A percentile compares a stretch with the other conserved stretches of the same genome.
These are phyloP conservation scores for Candida suzukii DNA, from an alignment of 805 yeast genomes.

Conservation along the genomic window DNA sequence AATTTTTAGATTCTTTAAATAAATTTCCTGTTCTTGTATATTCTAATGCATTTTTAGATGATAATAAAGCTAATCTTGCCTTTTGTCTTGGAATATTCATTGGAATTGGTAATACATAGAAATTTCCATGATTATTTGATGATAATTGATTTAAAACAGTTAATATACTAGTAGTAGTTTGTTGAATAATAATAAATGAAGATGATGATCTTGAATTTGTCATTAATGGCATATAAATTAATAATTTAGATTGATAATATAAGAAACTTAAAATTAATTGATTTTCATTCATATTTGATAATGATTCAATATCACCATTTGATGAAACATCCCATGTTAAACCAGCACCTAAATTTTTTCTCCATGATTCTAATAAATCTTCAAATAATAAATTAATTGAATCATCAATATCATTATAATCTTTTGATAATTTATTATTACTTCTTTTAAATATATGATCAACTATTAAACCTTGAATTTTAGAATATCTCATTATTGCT, in stretches of 20 bases:
- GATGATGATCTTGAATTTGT: conserved; percentile 40
- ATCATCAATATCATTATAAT: conserved; percentile 22
- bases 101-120: conserved; percentile 52
- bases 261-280: conserved; percentile 48
- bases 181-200: conserved; percentile 62
- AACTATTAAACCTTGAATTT: conserved; percentile 65
- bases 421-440: conserved; percentile 22
- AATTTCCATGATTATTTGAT: conserved; percentile 29
- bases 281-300: conserved; percentile 30
- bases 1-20: conserved; percentile 57
- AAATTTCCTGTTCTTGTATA: conserved; percentile 79
- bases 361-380: conserved; percentile 72
- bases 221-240: conserved; percentile 59
- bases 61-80: conserved; percentile 55
- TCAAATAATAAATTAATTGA: conserved; percentile 36
- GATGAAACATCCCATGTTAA: no score
- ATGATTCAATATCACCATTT: conserved; percentile 39
- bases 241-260: conserved; percentile 55
- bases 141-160: conserved; percentile 35
- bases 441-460: conserved; percentile 64
- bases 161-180: conserved; percentile 55
- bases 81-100: conserved; percentile 54
- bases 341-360: conserved; percentile 60
- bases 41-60: conserved; percentile 73
- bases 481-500: conserved; percentile 59